Conservation (phyloP, 2,329 filamentous ascomycete genomes). For the Colletotrichum spinosum region DNA sequence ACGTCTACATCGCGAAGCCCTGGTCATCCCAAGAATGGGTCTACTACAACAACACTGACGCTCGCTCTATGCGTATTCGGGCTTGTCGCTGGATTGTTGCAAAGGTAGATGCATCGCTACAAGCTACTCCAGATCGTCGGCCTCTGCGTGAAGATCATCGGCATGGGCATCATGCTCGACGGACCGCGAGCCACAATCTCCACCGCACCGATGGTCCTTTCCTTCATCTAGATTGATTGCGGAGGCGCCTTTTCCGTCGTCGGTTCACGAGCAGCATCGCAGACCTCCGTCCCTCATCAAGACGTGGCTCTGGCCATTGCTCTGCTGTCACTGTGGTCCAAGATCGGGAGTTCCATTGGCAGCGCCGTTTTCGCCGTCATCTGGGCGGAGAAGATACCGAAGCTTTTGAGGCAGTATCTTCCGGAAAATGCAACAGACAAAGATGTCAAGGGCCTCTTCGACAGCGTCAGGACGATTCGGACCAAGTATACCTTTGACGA, state of each 20-base stretch:
- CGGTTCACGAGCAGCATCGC: slow-evolving; percentile 27
- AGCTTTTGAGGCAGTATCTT: slow-evolving; percentile 41
- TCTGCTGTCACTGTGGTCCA: slow-evolving; percentile 29
- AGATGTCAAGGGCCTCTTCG: slow-evolving; percentile 37
- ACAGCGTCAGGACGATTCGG: slow-evolving; percentile 23
- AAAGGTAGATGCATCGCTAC: slow-evolving; percentile 32
- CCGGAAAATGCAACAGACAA: slow-evolving; percentile 39
- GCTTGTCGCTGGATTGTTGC: slow-evolving; percentile 27
- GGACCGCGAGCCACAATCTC: slow-evolving; percentile 26
- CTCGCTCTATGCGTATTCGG: slow-evolving; percentile 33
- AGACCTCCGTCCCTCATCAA: slow-evolving; percentile 30
- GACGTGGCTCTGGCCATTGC: slow-evolving; percentile 30
- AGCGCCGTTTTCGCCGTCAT: slow-evolving; percentile 32
- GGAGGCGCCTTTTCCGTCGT: slow-evolving; percentile 36
- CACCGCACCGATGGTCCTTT: slow-evolving; percentile 68
- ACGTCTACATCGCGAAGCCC: slow-evolving; percentile 33
- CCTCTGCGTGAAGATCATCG: slow-evolving; percentile 43
- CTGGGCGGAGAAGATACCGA: slow-evolving; percentile 41
- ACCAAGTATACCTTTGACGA: slow-evolving; percentile 35
- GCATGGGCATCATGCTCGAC: slow-evolving; percentile 41
- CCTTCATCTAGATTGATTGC: slow-evolving; percentile 83
- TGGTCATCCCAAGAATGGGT: slow-evolving; percentile 35
- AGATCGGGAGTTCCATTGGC: slow-evolving; percentile 32
- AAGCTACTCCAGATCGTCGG: slow-evolving; percentile 34
- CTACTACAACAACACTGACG: slow-evolving; percentile 34